Percentiles rank a stretch among this genome's conserved stretches.
These are phyloP conservation scores for Neonothopanus nambi DNA, from an alignment of 1,284 basidiomycete genomes.

Conservation along the genomic window DNA sequence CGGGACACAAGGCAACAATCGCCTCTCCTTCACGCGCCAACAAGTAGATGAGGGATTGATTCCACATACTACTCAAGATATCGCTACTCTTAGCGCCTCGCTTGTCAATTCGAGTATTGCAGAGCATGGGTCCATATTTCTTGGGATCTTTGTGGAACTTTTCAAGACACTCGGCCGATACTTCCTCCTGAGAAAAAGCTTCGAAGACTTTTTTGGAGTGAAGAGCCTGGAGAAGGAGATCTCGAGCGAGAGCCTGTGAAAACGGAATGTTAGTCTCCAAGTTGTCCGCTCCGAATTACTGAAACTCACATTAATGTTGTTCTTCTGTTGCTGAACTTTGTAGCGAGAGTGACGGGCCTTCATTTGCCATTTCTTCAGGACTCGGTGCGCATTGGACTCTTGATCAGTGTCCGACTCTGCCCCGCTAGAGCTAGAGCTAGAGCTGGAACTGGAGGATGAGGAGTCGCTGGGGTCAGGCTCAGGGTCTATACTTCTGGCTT, in stretches of 20 bases:
- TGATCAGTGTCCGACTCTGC: too few relatives aligned
- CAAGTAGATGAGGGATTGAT: neutral
- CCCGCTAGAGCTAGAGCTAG: too few relatives aligned
- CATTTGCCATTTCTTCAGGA: too few relatives aligned
- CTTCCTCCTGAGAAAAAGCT: neutral
- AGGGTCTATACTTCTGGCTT: too few relatives aligned
- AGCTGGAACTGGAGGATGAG: too few relatives aligned
- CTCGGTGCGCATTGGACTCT: too few relatives aligned
- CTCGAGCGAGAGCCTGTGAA: constrained; percentile 1
- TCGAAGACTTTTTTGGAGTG: neutral
- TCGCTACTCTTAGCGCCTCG: neutral
- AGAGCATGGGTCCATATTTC: neutral
- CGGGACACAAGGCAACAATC: neutral
- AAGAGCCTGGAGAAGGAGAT: neutral
- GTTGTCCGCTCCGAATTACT: too few relatives aligned
- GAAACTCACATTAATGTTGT: too few relatives aligned
- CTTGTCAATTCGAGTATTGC: neutral
- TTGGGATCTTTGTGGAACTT: neutral
- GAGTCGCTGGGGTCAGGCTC: too few relatives aligned
- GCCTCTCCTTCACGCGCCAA: neutral
- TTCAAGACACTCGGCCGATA: neutral
- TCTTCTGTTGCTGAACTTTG: too few relatives aligned
- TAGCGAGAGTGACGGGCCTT: too few relatives aligned
- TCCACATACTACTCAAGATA: neutral
- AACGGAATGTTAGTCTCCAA: too few relatives aligned